Conservation (phyloP, 371 early-diverging fungal species). For the Rhizopus sp. region DNA sequence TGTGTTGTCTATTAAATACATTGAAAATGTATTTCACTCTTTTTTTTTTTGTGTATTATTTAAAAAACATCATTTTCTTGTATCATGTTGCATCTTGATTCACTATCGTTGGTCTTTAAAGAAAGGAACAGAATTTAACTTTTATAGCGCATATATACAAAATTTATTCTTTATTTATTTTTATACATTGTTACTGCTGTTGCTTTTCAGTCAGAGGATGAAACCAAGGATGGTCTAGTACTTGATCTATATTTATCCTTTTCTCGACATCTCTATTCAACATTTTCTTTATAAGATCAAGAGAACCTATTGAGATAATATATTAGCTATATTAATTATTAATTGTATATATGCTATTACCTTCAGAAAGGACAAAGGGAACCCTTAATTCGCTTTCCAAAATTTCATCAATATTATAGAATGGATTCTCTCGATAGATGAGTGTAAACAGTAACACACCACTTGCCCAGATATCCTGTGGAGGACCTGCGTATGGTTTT, state of each 20-base stretch:
- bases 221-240: constrained; percentile 59
- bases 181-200: neutral
- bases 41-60: no score
- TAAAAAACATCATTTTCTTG: no score
- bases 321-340: neutral
- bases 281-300: constrained; percentile 52
- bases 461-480: constrained; percentile 79
- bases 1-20: no score
- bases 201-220: neutral
- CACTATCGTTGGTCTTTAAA: no score
- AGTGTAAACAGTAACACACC: constrained; percentile 77
- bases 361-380: constrained; percentile 62
- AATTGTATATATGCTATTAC: constrained; percentile 25
- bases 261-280: constrained; percentile 40
- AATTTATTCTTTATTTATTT: neutral
- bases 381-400: constrained; percentile 55
- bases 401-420: constrained; percentile 68
- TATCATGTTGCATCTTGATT: no score
- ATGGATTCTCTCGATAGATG: constrained; percentile 71
- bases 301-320: constrained; percentile 26
- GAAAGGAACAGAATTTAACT: no score
- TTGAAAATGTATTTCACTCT: no score
- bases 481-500: constrained; percentile 61
- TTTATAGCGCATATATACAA: neutral
- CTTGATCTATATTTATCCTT: constrained; percentile 54